These are phyloP conservation scores for Waltergamsia citrina DNA, from an alignment of 2,329 filamentous ascomycete species.

Conservation along the genomic window DNA sequence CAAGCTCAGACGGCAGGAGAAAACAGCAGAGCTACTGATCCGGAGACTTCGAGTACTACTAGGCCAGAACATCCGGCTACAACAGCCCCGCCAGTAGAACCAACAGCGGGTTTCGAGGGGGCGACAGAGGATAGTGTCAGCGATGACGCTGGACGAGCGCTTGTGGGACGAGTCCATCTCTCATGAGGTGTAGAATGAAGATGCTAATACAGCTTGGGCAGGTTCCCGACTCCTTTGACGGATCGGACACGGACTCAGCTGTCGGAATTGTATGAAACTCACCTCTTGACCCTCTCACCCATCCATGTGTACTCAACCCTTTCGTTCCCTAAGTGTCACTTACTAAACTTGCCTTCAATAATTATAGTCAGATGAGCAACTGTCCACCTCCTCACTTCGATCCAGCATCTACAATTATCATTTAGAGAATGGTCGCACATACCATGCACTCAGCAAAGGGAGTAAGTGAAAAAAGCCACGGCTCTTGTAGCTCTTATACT, in stretches of 20 bases:
- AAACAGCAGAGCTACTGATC: too few relatives aligned
- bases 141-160: background rate
- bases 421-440: conserved; percentile 14
- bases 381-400: conserved; percentile 2
- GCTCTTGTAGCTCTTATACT: background rate
- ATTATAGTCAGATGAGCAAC: conserved; percentile 3
- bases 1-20: too few relatives aligned
- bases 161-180: background rate
- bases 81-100: background rate
- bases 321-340: background rate
- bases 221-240: conserved; percentile 1
- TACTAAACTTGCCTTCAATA: background rate
- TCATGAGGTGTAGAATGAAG: background rate
- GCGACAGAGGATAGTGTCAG: background rate
- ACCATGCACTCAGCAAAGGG: conserved; percentile 14
- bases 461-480: conserved; percentile 7
- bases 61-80: background rate
- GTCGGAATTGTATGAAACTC: conserved; percentile 3
- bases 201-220: background rate
- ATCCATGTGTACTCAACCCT: too few relatives aligned
- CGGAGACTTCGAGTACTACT: too few relatives aligned
- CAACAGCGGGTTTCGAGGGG: background rate
- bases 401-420: conserved; percentile 7
- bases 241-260: conserved; percentile 3
- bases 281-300: too few relatives aligned